These are phyloP conservation scores for Calonectria henricotiae DNA, from an alignment of 2,329 filamentous ascomycete genomes.

Conservation along the genomic window DNA sequence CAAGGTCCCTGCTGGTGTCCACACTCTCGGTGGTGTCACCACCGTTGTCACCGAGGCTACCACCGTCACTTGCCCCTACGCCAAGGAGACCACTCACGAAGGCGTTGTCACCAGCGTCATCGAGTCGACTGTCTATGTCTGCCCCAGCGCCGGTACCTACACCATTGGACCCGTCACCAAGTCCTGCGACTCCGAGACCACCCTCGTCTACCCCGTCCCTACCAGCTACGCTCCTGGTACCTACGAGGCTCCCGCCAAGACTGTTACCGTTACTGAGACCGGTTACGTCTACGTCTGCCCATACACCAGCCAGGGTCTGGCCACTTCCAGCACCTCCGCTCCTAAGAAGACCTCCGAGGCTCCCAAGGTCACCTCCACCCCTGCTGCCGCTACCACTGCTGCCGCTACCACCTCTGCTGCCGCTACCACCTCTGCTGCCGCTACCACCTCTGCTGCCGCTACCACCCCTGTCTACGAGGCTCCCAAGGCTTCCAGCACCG, in stretches of 20 bases:
- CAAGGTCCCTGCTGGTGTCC: conserved; percentile 73
- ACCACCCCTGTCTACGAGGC: conserved; percentile 21
- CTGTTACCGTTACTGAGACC: conserved; percentile 80
- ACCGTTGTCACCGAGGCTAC: conserved; percentile 78
- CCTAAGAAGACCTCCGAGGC: conserved; percentile 41
- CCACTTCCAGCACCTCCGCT: conserved; percentile 35
- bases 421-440: not conserved
- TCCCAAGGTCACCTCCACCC: conserved; percentile 44
- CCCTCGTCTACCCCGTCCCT: conserved; percentile 77
- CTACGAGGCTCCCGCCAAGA: conserved; percentile 79
- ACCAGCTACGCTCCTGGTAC: conserved; percentile 78
- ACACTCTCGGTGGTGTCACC: conserved; percentile 82
- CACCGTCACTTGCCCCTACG: conserved; percentile 80
- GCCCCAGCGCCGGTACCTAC: conserved; percentile 82
- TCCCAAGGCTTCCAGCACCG: conserved; percentile 34
- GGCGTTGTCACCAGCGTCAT: conserved; percentile 78
- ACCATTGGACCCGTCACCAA: conserved; percentile 81
- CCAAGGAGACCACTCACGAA: conserved; percentile 73
- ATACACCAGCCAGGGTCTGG: conserved; percentile 66
- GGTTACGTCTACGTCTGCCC: conserved; percentile 81
- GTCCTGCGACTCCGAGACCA: conserved; percentile 68
- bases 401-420: not conserved
- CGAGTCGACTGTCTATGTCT: conserved; percentile 80
- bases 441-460: conserved; percentile 4
- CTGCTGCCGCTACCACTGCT: not conserved